phyloP scores from a whole-genome alignment of 768 basidiomycete genomes.

The Phylloporus rhodoxanthus region DNA sequence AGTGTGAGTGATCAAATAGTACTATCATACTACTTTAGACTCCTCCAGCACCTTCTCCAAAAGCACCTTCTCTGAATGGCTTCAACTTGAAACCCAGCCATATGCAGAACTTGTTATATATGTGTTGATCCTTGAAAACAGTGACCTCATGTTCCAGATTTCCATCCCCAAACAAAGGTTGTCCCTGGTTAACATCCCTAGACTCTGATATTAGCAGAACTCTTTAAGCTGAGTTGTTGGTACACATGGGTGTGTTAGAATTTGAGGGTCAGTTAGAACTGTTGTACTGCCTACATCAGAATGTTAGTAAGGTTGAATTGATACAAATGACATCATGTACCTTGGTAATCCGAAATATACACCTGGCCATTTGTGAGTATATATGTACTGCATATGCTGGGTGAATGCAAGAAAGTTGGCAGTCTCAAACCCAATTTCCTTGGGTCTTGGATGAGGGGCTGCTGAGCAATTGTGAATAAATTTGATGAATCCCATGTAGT shows the following conservation, averaged over 20 bases:
- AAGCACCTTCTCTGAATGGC: no score
- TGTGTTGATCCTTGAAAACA: background rate
- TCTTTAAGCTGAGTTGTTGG: no score
- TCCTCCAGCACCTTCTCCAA: no score
- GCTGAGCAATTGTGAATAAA: conserved; percentile 3
- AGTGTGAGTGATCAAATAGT: no score
- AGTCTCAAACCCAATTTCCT: background rate
- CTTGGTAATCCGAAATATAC: conserved; percentile 10
- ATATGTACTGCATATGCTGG: conserved; percentile 7
- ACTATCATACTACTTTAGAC: no score
- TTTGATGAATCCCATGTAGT: background rate
- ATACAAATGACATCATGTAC: background rate
- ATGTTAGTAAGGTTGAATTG: background rate
- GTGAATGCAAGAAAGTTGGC: conserved; percentile 4
- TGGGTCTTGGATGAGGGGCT: background rate
- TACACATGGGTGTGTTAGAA: background rate
- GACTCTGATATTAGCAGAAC: no score
- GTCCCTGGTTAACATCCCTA: background rate
- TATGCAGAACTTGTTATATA: background rate
- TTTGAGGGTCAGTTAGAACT: no score
- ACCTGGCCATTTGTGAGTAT: background rate
- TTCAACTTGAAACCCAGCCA: background rate
- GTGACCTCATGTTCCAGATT: background rate
- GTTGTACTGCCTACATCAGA: background rate
- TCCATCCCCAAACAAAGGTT: background rate